These are phyloP conservation scores for Tetratostichococcus sp. DNA, from an alignment of 139 green algal species.

Conservation along the genomic window DNA sequence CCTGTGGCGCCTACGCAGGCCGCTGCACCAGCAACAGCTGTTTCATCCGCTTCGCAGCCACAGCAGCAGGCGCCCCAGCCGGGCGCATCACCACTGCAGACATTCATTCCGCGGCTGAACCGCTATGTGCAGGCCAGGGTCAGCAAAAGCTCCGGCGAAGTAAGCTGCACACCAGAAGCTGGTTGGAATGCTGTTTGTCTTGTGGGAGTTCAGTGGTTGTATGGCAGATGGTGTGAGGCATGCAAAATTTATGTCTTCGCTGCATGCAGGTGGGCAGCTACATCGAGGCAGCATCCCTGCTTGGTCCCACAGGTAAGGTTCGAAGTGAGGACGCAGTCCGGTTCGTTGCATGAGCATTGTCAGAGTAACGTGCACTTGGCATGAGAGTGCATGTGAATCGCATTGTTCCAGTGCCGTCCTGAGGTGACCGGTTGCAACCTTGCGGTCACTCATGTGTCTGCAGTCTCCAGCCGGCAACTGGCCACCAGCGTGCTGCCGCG, in stretches of 20 bases:
- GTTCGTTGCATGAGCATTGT: no score
- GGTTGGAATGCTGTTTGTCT: no score
- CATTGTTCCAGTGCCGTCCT: no score
- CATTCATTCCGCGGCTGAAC: background rate
- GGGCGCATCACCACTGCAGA: background rate
- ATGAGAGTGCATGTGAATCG: no score
- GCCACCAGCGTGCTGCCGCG: constrained; percentile 19
- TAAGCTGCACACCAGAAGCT: no score
- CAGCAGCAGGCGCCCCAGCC: background rate
- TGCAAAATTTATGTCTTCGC: no score
- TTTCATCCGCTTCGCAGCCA: no score
- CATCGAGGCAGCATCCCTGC: background rate
- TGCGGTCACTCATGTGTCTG: background rate
- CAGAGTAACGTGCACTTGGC: no score
- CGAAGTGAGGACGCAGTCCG: no score
- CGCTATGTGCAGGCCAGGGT: background rate
- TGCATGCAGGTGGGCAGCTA: background rate
- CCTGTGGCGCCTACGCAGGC: background rate
- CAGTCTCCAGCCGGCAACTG: constrained; percentile 1
- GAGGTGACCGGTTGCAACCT: no score
- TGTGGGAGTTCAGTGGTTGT: no score
- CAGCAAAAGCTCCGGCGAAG: background rate
- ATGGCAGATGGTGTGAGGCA: no score
- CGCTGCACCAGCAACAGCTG: background rate
- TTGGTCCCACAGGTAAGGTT: background rate